phyloP scores from a whole-genome alignment of 1,139 yeast genomes.

The Pichia cactophila region DNA sequence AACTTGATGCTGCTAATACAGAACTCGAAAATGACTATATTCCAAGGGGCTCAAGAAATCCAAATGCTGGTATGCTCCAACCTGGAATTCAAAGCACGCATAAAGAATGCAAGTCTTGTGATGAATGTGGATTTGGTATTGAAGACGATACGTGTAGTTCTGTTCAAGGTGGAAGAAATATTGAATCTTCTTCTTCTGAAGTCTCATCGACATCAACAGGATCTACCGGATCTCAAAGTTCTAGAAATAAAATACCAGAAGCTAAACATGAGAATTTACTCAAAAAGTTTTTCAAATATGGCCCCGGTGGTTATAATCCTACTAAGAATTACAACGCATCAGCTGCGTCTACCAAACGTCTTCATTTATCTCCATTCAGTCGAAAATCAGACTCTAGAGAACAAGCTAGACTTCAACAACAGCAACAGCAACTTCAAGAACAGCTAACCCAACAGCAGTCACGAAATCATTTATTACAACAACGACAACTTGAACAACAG shows the following conservation, averaged over 20 bases:
- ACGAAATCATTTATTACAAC: background rate
- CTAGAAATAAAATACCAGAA: background rate
- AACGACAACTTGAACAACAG: conserved; percentile 3
- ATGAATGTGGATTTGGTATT: conserved; percentile 24
- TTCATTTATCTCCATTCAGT: conserved; percentile 9
- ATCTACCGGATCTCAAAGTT: background rate
- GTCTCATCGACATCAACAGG: conserved; percentile 4
- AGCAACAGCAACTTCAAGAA: conserved; percentile 4
- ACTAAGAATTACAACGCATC: background rate
- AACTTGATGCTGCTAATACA: conserved; percentile 17
- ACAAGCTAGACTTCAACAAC: background rate
- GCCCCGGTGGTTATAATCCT: conserved; percentile 14
- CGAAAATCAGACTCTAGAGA: conserved; percentile 1
- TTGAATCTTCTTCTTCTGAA: conserved; percentile 3
- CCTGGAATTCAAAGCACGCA: conserved; percentile 3
- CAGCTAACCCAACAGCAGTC: conserved; percentile 4
- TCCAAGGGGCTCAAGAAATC: conserved; percentile 7
- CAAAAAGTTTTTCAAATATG: conserved; percentile 15
- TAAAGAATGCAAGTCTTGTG: conserved; percentile 23
- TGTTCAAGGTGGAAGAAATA: background rate
- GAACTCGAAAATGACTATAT: conserved; percentile 25
- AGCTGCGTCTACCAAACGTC: conserved; percentile 3
- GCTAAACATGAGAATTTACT: conserved; percentile 12
- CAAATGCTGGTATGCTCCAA: background rate
- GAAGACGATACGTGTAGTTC: conserved; percentile 6